Percentiles rank a stretch among this genome's conserved stretches.
These are phyloP conservation scores for Talaromyces wortmannii DNA, from an alignment of 495 filamentous ascomycete genomes.

Conservation along the genomic window DNA sequence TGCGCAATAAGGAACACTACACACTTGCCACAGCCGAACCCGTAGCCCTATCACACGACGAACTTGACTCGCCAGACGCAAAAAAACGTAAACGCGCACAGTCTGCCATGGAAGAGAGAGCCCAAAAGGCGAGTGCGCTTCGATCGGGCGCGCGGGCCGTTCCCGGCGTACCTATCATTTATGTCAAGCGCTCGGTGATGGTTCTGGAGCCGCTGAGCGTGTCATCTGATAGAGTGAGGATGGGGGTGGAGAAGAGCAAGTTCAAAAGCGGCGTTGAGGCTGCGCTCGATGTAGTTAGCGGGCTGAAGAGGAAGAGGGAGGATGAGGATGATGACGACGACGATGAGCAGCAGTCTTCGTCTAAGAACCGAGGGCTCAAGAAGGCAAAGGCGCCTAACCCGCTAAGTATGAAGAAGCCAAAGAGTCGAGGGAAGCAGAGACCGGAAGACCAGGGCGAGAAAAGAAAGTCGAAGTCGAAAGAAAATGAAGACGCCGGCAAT, in stretches of 20 bases:
- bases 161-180: slow-evolving; percentile 75
- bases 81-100: slow-evolving; percentile 25
- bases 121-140: slow-evolving; percentile 26
- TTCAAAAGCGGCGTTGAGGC: slow-evolving; percentile 64
- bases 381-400: slow-evolving; percentile 86
- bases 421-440: slow-evolving; percentile 35
- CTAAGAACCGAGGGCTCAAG: slow-evolving; percentile 56
- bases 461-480: slow-evolving; percentile 5
- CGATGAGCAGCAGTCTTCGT: slow-evolving; percentile 8
- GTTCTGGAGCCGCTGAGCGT: slow-evolving; percentile 82
- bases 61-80: slow-evolving; percentile 17
- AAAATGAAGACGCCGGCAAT: slow-evolving; percentile 13
- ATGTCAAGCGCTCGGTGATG: slow-evolving; percentile 82
- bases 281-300: slow-evolving; percentile 20
- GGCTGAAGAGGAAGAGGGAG: slow-evolving; percentile 35
- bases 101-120: slow-evolving; percentile 10
- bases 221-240: slow-evolving; percentile 51
- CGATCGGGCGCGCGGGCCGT: slow-evolving; percentile 29
- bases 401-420: slow-evolving; percentile 79
- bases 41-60: slow-evolving; percentile 7
- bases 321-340: slow-evolving; percentile 20
- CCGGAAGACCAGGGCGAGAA: slow-evolving; percentile 6
- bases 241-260: slow-evolving; percentile 67
- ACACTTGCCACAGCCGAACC: slow-evolving; percentile 66
- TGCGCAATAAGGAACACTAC: slow-evolving; percentile 83